phyloP scores from a whole-genome alignment of 495 filamentous ascomycete genomes.

The Cryomyces antarcticus region DNA sequence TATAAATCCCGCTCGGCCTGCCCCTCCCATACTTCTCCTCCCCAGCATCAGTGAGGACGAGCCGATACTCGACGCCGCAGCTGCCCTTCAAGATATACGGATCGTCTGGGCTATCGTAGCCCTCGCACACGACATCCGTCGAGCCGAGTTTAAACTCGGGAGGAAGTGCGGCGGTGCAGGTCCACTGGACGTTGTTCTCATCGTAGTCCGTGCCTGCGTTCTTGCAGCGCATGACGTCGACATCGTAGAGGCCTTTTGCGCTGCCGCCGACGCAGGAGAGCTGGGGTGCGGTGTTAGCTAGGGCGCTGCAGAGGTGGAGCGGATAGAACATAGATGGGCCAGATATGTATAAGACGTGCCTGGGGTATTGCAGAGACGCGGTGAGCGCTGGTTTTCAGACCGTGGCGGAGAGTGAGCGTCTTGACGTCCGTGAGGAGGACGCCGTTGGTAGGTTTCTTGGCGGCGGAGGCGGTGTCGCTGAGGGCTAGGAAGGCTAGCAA shows the following conservation, averaged over 20 bases:
- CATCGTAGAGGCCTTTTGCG: conserved; percentile 37
- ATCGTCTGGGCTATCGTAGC: conserved; percentile 57
- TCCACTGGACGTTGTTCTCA: conserved; percentile 50
- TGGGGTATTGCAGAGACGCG: conserved; percentile 63
- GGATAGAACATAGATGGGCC: neutral
- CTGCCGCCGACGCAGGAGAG: conserved; percentile 60
- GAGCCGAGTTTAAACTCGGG: conserved; percentile 68
- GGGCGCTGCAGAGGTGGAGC: no score
- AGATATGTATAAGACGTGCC: conserved; percentile 10
- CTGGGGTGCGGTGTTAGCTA: conserved; percentile 10
- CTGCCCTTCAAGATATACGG: conserved; percentile 69
- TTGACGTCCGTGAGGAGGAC: conserved; percentile 62
- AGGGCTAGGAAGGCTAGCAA: neutral
- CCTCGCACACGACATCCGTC: conserved; percentile 88
- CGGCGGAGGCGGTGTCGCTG: conserved; percentile 2
- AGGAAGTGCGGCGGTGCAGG: conserved; percentile 62
- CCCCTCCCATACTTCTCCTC: conserved; percentile 36
- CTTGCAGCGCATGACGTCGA: conserved; percentile 72
- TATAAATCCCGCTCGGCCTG: no score
- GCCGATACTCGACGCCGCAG: conserved; percentile 82
- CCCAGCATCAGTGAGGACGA: conserved; percentile 64
- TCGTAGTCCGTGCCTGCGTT: conserved; percentile 44
- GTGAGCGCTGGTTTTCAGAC: conserved; percentile 44
- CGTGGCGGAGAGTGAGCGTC: conserved; percentile 51
- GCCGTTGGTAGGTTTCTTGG: conserved; percentile 25